Conservation (phyloP, 108 stramenopile species). For the Stephanodiscus minutulus region DNA sequence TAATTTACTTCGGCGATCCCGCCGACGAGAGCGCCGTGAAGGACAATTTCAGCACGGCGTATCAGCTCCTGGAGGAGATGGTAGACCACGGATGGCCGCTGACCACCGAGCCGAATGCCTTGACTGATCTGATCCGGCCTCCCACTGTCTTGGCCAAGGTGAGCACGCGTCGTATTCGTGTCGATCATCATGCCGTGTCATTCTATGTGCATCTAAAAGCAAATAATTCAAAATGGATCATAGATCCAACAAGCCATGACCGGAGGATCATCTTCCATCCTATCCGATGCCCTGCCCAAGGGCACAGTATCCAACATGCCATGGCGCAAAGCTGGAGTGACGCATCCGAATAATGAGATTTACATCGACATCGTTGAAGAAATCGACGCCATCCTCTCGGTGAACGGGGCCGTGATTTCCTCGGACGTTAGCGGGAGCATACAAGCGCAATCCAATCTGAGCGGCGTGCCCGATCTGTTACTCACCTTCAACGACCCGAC, state of each 20-base stretch:
- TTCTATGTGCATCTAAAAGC: not conserved
- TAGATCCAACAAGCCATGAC: slow-evolving; percentile 61
- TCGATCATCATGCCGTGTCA: not conserved
- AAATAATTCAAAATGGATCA: not conserved
- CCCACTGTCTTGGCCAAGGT: slow-evolving; percentile 89
- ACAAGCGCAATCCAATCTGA: slow-evolving; percentile 88
- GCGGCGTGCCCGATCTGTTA: slow-evolving; percentile 95
- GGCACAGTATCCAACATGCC: slow-evolving; percentile 97
- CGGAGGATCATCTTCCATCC: slow-evolving; percentile 53
- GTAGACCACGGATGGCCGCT: slow-evolving; percentile 97
- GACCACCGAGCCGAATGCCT: slow-evolving; percentile 98
- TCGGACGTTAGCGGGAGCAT: slow-evolving; percentile 92
- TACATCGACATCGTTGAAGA: slow-evolving; percentile 98
- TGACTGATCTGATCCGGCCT: slow-evolving; percentile 95
- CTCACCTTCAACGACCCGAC: slow-evolving; percentile 88
- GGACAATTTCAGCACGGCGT: slow-evolving; percentile 96
- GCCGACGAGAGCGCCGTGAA: slow-evolving; percentile 95
- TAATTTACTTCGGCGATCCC: slow-evolving; percentile 91
- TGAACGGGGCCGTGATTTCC: slow-evolving; percentile 85
- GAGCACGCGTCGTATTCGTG: slow-evolving; percentile 6
- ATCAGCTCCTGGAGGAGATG: slow-evolving; percentile 98
- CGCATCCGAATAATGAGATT: slow-evolving; percentile 95
- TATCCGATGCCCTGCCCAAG: slow-evolving; percentile 78
- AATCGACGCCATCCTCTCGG: slow-evolving; percentile 92
- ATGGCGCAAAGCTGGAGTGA: slow-evolving; percentile 94